Evolutionary conservation across 257 asterid species (phyloP).

Genomic region (Solanum etuberosum): DNA sequence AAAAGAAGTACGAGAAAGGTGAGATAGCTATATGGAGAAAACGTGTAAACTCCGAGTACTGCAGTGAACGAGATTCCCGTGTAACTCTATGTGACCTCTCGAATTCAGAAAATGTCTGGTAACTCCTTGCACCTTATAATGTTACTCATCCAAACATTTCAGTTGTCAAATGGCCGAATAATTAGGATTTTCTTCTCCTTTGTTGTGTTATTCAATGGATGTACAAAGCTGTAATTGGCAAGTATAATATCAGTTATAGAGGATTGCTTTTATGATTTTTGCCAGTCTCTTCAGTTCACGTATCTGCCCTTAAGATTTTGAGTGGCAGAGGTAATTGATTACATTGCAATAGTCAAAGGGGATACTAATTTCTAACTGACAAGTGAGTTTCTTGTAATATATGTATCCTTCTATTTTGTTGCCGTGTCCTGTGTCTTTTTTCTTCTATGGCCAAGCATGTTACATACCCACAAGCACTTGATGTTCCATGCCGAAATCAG

Average conservation of each 20-base stretch:
- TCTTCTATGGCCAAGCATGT: not conserved
- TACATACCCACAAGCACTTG: not conserved
- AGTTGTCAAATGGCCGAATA: not conserved
- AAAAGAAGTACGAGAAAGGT: conserved; percentile 22
- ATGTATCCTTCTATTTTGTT: not conserved
- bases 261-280: not conserved
- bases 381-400: not conserved
- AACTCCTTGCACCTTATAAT: not conserved
- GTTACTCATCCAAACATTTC: not conserved
- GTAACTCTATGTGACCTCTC: conserved; percentile 14
- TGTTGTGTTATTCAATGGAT: not conserved
- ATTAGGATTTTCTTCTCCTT: not conserved
- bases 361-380: not conserved
- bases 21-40: conserved; percentile 41
- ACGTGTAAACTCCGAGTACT: conserved; percentile 10
- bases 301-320: not conserved
- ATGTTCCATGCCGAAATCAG: not conserved
- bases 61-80: conserved; percentile 17
- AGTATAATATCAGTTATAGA: not conserved
- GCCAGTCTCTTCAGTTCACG: not conserved
- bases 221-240: not conserved
- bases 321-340: not conserved
- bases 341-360: not conserved
- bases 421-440: not conserved
- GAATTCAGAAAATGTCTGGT: conserved; percentile 23